A percentile compares a stretch with the other conserved stretches of the same genome.
These are phyloP conservation scores for Fomitopsis schrenkii DNA, from an alignment of 1,284 basidiomycete species.

Conservation along the genomic window DNA sequence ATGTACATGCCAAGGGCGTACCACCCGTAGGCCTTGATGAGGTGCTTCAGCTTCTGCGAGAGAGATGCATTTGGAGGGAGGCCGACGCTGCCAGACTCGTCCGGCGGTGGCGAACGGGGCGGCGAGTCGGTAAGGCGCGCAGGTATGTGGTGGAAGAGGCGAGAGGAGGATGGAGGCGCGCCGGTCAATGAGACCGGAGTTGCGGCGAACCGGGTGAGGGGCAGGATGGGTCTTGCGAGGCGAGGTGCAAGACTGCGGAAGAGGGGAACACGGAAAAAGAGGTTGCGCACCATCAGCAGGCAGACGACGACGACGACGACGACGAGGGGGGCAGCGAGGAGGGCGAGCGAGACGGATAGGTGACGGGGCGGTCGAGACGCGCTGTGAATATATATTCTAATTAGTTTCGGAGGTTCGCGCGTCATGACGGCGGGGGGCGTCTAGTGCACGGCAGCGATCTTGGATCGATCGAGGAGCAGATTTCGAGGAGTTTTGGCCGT, in stretches of 20 bases:
- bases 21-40: conserved; percentile 91
- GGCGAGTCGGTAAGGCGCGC: conserved; percentile 34
- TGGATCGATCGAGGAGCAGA: conserved; percentile 7
- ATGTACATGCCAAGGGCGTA: conserved; percentile 88
- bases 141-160: conserved; percentile 47
- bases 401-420: conserved; percentile 1
- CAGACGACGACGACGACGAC: not conserved
- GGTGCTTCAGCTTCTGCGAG: conserved; percentile 76
- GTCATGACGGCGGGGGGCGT: conserved; percentile 7
- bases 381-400: not conserved
- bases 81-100: conserved; percentile 11
- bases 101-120: conserved; percentile 16
- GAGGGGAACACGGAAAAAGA: conserved; percentile 28
- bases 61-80: conserved; percentile 49
- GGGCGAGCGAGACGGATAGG: too few relatives aligned
- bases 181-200: conserved; percentile 18
- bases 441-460: not conserved
- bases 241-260: conserved; percentile 31
- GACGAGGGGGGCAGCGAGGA: not conserved
- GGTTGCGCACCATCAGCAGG: conserved; percentile 25
- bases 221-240: conserved; percentile 35
- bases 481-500: not conserved
- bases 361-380: too few relatives aligned
- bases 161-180: conserved; percentile 26
- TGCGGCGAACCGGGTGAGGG: conserved; percentile 28